Conservation (phyloP, 495 filamentous ascomycete genomes). For the Entonaema liquescens region DNA sequence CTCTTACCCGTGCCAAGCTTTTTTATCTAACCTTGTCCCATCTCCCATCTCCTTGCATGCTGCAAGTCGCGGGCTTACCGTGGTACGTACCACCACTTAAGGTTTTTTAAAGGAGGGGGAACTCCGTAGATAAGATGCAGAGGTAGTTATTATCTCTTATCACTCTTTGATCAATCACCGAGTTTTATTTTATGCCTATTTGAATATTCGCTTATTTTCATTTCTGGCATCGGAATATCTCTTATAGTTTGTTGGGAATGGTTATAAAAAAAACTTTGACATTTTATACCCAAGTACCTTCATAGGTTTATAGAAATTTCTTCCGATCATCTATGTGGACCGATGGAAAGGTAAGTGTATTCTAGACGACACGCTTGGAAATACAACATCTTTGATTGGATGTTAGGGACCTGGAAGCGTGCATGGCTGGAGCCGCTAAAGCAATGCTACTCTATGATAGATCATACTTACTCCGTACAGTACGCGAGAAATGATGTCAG, state of each 20-base stretch:
- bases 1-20: conserved; percentile 34
- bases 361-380: conserved; percentile 23
- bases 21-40: conserved; percentile 39
- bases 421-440: conserved; percentile 25
- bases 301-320: not conserved
- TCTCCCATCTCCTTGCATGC: conserved; percentile 39
- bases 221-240: not conserved
- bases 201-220: not conserved
- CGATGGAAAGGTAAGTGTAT: conserved; percentile 5
- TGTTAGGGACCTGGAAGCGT: conserved; percentile 5
- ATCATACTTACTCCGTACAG: conserved; percentile 2
- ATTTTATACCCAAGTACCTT: too few relatives aligned
- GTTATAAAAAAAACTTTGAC: too few relatives aligned
- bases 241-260: too few relatives aligned
- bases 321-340: not conserved
- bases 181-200: not conserved
- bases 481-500: conserved; percentile 34
- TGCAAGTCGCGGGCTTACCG: conserved; percentile 31
- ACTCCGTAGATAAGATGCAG: conserved; percentile 42
- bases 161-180: conserved; percentile 1
- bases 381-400: conserved; percentile 35
- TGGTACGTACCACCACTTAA: conserved; percentile 37
- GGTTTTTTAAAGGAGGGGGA: conserved; percentile 19
- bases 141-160: conserved; percentile 30
- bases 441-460: conserved; percentile 14